Base-by-base conservation (phyloP, 305 asterid species). In the Ilex paraguariensis region DNA sequence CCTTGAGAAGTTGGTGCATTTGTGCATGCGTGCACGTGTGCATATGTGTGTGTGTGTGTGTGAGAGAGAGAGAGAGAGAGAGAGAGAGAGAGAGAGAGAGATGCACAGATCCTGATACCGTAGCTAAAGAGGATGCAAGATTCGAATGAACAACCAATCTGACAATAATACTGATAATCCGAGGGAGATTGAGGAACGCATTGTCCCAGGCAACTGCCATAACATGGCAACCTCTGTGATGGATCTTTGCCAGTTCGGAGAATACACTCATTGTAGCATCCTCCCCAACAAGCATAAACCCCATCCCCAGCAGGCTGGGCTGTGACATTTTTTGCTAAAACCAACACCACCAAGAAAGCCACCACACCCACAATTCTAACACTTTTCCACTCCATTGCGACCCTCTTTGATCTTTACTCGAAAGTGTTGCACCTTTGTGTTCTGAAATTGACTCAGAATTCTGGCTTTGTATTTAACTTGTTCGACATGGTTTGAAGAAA, bases 361-460 rank as follows among this genome's bases (percentile, higher is more conserved):
- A 56, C 7, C 13, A 32, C 10, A 31, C 40, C 61, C 15, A 14
- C 52, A 4, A 61, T 46, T 30, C 65, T 21, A 21, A 21, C 55
- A 53, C 65, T 36, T 13, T 53, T 76, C 64, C 66, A 61, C 60
- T 32, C 66, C 81, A 71, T 71, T 21, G 54, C 64, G 53, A 17
- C 61, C 9, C 33, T 45, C 28, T 30, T 14, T 57, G 28, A 2
- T 21, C 28, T 54, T 33, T 8, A 31, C 15, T 56, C 30, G 60
- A 16, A 40, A 39, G 60, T 6, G 46, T 52, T 33, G 14, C 44
- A n/a, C 5, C 32, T 50, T 5, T 42, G 15, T 14, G 51, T 33
- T 56, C 44, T 40, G 44, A 30, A 49, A 12, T 15, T 52, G 51
- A 21, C 6, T 8, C 42, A 36, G 6, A 36, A 4, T 36, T 36